phyloP scores from a whole-genome alignment of 441 rosid genomes.

The Viola pubescens region DNA sequence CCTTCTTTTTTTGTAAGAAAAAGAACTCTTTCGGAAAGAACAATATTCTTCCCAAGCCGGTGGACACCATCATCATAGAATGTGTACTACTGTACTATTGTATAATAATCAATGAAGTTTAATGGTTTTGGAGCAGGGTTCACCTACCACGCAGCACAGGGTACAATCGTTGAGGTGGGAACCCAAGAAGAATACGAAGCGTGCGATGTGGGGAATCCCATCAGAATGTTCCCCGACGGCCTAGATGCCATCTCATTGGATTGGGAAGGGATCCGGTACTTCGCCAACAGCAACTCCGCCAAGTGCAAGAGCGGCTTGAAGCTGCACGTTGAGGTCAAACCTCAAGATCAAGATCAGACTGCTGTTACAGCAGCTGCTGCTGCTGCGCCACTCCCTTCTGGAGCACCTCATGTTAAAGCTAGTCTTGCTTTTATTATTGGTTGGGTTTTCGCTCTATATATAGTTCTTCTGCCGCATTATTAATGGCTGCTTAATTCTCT shows the following conservation, averaged over 20 bases:
- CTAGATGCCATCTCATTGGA: slow-evolving; percentile 25
- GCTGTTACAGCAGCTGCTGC: slow-evolving; percentile 6
- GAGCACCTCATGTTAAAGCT: slow-evolving; percentile 13
- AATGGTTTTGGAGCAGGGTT: slow-evolving; percentile 30
- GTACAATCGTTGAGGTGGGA: slow-evolving; percentile 37
- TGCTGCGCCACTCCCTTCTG: slow-evolving; percentile 30
- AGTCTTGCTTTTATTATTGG: slow-evolving; percentile 3
- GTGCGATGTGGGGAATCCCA: slow-evolving; percentile 40
- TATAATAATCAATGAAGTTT: no score
- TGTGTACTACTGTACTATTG: no score
- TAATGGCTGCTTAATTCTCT: no score
- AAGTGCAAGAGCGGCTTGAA: slow-evolving; percentile 47
- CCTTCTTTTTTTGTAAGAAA: no score
- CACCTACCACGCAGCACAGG: slow-evolving; percentile 41
- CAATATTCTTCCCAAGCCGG: no score
- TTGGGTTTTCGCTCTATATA: slow-evolving; percentile 16
- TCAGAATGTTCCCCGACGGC: slow-evolving; percentile 39
- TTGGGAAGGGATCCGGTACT: slow-evolving; percentile 44
- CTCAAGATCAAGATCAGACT: not conserved
- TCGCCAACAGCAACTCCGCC: slow-evolving; percentile 29
- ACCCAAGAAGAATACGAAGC: slow-evolving; percentile 38
- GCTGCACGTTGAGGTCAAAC: slow-evolving; percentile 39
- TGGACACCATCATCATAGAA: no score
- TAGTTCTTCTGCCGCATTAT: no score
- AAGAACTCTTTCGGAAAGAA: no score